These are phyloP conservation scores for Talaromyces pinophilus DNA, from an alignment of 2,329 filamentous ascomycete species.

Conservation along the genomic window DNA sequence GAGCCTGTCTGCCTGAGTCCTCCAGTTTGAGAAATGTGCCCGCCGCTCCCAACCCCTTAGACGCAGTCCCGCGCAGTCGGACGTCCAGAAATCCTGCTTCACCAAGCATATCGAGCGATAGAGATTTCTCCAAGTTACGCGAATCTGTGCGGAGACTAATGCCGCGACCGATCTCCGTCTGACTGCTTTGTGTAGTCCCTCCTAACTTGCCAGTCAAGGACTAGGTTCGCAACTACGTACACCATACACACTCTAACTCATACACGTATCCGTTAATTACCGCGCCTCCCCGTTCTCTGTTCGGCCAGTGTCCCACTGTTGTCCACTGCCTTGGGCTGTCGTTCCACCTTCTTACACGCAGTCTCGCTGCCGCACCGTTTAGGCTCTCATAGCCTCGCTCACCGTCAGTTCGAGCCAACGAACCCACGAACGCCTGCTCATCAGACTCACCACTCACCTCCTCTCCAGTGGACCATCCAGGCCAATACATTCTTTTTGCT, in stretches of 20 bases:
- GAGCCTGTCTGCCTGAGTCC: neutral
- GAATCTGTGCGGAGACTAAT: constrained; percentile 5
- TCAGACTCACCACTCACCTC: constrained; percentile 10
- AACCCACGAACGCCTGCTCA: constrained; percentile 17
- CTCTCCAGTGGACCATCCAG: constrained; percentile 18
- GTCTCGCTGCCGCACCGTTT: constrained; percentile 3
- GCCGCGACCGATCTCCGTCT: constrained; percentile 11
- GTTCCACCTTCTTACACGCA: constrained; percentile 13
- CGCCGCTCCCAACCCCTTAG: constrained; percentile 12
- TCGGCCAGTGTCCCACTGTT: constrained; percentile 1
- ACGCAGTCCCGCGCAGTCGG: constrained; percentile 5
- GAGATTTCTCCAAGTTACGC: neutral
- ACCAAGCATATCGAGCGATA: neutral
- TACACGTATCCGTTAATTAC: constrained; percentile 16
- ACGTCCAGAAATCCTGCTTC: neutral
- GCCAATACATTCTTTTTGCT: constrained; percentile 20
- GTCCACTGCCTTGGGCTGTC: constrained; percentile 16
- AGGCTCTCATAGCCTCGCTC: constrained; percentile 17
- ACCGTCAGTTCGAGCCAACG: constrained; percentile 18
- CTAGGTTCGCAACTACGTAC: neutral
- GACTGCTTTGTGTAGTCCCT: constrained; percentile 1
- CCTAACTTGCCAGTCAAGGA: neutral
- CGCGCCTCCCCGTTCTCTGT: constrained; percentile 13
- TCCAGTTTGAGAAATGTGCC: neutral
- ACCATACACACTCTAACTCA: neutral